Percentiles rank a stretch among this genome's conserved stretches.
Conservation (phyloP, 176 grass and related monocot genomes). For the Thalia dealbata region DNA sequence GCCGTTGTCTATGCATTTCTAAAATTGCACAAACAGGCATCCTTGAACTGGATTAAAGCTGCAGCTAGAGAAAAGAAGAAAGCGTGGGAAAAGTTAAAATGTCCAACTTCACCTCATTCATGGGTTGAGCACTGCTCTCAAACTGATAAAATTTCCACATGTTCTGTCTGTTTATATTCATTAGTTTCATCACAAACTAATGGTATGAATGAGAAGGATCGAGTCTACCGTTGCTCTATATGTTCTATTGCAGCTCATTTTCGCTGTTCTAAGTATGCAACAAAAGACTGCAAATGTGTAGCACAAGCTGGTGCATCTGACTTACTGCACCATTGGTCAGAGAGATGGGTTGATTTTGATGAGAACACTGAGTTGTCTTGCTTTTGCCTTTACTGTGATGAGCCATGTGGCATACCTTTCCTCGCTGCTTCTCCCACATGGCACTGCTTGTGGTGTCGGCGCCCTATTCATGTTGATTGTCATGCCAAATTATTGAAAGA, state of each 20-base stretch:
- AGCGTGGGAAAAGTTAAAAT: conserved; percentile 27
- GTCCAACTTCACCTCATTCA: conserved; percentile 53
- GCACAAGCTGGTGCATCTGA: conserved; percentile 43
- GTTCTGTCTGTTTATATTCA: conserved; percentile 51
- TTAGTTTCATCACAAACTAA: conserved; percentile 23
- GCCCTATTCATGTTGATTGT: conserved; percentile 77
- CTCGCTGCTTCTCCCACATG: conserved; percentile 75
- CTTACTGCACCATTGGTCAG: conserved; percentile 84
- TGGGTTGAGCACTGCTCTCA: conserved; percentile 38
- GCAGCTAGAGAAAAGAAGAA: conserved; percentile 61
- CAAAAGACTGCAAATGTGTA: conserved; percentile 70
- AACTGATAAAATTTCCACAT: conserved; percentile 40
- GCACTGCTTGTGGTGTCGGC: conserved; percentile 85
- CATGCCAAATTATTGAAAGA: conserved; percentile 60
- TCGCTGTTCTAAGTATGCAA: conserved; percentile 25
- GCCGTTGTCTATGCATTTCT: conserved; percentile 54
- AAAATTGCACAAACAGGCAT: conserved; percentile 55
- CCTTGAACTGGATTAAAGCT: conserved; percentile 59
- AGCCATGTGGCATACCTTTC: conserved; percentile 52
- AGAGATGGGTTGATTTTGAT: conserved; percentile 60
- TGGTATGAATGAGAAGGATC: conserved; percentile 12
- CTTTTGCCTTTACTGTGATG: conserved; percentile 76
- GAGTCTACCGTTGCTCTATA: conserved; percentile 50
- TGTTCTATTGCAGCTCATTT: conserved; percentile 54
- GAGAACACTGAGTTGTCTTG: conserved; percentile 43